phyloP scores from a whole-genome alignment of 108 stramenopile genomes.

The Nitzschia sp. region DNA sequence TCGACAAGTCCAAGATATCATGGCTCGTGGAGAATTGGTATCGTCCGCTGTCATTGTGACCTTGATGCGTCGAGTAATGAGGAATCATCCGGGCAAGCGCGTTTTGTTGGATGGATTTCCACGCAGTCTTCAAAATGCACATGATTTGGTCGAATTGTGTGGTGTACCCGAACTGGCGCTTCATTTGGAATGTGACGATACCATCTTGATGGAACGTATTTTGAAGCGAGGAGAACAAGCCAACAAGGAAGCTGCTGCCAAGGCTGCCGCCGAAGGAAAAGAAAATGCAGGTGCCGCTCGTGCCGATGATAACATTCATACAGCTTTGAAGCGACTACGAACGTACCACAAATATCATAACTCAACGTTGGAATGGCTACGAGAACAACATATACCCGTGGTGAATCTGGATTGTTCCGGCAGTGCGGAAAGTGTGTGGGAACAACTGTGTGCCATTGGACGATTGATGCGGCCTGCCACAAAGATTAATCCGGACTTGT shows the following conservation, averaged over 20 bases:
- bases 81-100: conserved; percentile 75
- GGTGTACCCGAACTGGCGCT: conserved; percentile 80
- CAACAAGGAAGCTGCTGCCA: not conserved
- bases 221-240: conserved; percentile 59
- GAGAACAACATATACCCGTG: conserved; percentile 77
- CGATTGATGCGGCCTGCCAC: conserved; percentile 58
- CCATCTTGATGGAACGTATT: conserved; percentile 77
- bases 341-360: conserved; percentile 81
- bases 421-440: conserved; percentile 76
- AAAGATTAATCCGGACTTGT: not conserved
- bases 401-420: conserved; percentile 84
- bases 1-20: conserved; percentile 80
- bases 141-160: conserved; percentile 70
- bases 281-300: conserved; percentile 23
- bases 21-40: conserved; percentile 88
- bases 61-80: conserved; percentile 81
- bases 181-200: conserved; percentile 81
- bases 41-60: conserved; percentile 77
- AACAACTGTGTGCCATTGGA: conserved; percentile 76
- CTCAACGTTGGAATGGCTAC: conserved; percentile 71
- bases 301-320: conserved; percentile 82
- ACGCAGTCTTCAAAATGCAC: conserved; percentile 71
- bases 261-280: conserved; percentile 1
- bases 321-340: conserved; percentile 71
- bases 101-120: conserved; percentile 92